Percentiles rank a stretch among this genome's conserved stretches.
Conservation (phyloP, 1,284 basidiomycete genomes). For the Trichosporon asahii region DNA sequence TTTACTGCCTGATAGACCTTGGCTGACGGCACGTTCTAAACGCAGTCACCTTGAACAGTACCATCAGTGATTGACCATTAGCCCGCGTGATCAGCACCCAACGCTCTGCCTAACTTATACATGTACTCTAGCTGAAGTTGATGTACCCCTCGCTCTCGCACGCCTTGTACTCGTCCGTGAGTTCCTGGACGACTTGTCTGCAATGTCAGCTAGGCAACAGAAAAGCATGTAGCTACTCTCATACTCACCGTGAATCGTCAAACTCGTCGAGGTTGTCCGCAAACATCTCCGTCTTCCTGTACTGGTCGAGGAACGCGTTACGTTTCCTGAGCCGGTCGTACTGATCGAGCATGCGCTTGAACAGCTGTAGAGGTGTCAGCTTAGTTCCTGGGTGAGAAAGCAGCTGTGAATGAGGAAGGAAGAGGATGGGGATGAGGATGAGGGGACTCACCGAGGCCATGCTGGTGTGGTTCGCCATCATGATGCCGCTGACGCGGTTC, state of each 20-base stretch:
- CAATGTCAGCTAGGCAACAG: conserved; percentile 7
- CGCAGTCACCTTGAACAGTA: too few relatives aligned
- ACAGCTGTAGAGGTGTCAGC: conserved; percentile 60
- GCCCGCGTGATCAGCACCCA: background rate
- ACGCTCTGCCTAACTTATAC: background rate
- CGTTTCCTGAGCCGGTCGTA: conserved; percentile 83
- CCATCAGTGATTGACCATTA: too few relatives aligned
- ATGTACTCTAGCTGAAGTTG: conserved; percentile 32
- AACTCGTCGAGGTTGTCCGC: conserved; percentile 88
- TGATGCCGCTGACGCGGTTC: conserved; percentile 95
- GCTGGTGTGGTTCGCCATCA: conserved; percentile 98
- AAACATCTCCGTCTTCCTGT: conserved; percentile 95
- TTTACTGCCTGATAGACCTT: too few relatives aligned
- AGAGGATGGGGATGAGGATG: too few relatives aligned
- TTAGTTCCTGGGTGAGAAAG: too few relatives aligned
- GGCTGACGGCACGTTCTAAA: too few relatives aligned
- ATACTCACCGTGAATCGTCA: conserved; percentile 76
- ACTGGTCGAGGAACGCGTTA: conserved; percentile 95
- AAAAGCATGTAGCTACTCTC: too few relatives aligned
- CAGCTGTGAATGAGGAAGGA: too few relatives aligned
- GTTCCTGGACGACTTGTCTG: conserved; percentile 77
- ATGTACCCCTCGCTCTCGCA: conserved; percentile 89
- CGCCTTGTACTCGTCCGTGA: conserved; percentile 85
- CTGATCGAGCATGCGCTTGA: conserved; percentile 94
- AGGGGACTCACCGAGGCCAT: conserved; percentile 74